Percentiles rank a stretch among this genome's conserved stretches.
phyloP scores from a whole-genome alignment of 805 yeast species.

The Trichomonascus vanleenenianus region DNA sequence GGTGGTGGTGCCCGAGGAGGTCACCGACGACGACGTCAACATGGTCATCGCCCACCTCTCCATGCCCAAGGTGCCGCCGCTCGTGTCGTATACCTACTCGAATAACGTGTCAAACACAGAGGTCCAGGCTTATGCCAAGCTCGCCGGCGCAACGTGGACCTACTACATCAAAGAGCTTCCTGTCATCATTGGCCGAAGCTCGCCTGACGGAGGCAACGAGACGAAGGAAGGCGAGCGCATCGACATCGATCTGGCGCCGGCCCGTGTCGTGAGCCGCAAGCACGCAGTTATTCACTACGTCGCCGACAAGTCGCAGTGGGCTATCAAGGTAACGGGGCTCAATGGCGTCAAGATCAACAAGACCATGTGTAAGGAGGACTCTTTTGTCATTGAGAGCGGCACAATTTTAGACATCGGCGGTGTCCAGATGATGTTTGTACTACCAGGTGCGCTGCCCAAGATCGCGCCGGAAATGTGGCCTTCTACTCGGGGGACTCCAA shows the following conservation, averaged over 20 bases:
- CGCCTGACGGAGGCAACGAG: conserved; percentile 27
- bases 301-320: conserved; percentile 73
- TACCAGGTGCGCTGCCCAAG: conserved; percentile 81
- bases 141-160: conserved; percentile 91
- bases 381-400: conserved; percentile 63
- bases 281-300: conserved; percentile 85
- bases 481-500: not conserved
- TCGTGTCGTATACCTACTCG: conserved; percentile 63
- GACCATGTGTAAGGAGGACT: conserved; percentile 34
- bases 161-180: conserved; percentile 75
- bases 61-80: conserved; percentile 66
- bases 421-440: conserved; percentile 96
- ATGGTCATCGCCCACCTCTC: conserved; percentile 64
- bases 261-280: conserved; percentile 88
- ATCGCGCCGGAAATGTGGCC: conserved; percentile 35
- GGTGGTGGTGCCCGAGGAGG: conserved; percentile 12
- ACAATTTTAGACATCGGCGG: conserved; percentile 92
- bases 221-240: conserved; percentile 20
- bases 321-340: conserved; percentile 72
- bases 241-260: conserved; percentile 92
- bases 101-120: conserved; percentile 61
- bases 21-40: conserved; percentile 50
- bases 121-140: conserved; percentile 96
- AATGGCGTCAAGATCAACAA: conserved; percentile 92
- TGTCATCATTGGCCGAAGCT: conserved; percentile 80